Percentiles rank a stretch among this genome's conserved stretches.
Conservation (phyloP, 208 protist genomes). For the Perkinsela sp. region DNA sequence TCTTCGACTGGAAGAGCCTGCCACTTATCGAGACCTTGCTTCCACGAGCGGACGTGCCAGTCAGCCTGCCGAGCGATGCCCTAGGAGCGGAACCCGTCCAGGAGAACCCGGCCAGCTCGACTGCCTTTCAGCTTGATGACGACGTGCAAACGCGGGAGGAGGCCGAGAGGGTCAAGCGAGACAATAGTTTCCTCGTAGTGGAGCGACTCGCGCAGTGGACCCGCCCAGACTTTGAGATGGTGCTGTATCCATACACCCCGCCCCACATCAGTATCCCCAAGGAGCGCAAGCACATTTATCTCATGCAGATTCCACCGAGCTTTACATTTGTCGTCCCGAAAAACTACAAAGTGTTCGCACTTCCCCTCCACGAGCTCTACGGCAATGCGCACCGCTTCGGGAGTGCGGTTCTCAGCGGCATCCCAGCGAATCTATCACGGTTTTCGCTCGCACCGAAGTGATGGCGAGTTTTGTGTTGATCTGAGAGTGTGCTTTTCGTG, state of each 20-base stretch:
- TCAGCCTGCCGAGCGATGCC: background rate
- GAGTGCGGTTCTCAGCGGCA: conserved; percentile 3
- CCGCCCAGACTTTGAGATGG: conserved; percentile 6
- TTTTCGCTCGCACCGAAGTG: no score
- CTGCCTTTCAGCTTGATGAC: background rate
- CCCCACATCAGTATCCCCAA: conserved; percentile 13
- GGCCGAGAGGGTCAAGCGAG: background rate
- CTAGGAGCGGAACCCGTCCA: background rate
- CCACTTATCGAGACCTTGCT: background rate
- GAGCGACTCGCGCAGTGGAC: conserved; percentile 3
- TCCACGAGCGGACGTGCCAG: background rate
- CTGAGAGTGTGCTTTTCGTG: no score
- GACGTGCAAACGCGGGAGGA: background rate
- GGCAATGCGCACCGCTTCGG: conserved; percentile 10
- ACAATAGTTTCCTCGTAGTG: background rate
- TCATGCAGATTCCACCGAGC: conserved; percentile 2
- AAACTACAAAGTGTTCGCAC: conserved; percentile 10
- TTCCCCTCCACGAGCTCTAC: conserved; percentile 16
- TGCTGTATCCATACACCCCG: conserved; percentile 13
- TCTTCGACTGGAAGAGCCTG: background rate
- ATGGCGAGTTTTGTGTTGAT: no score
- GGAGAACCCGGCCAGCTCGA: no score
- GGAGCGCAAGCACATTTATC: conserved; percentile 6
- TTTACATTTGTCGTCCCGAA: conserved; percentile 7
- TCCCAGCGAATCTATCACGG: conserved; percentile 5